Evolutionary conservation across 495 filamentous ascomycete genomes (phyloP), one percentile per base, ranked within the genome.

Genomic region (Penicillium diatomitis): DNA sequence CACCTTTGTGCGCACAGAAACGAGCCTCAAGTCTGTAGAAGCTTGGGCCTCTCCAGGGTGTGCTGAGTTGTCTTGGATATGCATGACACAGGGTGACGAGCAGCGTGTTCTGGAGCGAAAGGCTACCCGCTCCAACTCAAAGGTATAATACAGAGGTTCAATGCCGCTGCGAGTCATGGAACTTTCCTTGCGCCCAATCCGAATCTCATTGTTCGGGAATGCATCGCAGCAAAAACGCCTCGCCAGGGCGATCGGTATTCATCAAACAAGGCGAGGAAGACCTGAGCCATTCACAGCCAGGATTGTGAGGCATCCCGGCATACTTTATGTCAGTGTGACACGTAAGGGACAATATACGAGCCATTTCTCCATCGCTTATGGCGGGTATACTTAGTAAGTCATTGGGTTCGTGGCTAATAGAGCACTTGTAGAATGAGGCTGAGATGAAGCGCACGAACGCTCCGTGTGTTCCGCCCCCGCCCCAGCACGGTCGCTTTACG

Each of bases 61-160:
- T 34, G 31, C 43, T 46, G 30, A 46, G 43, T 36, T 46, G 30
- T 46, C 43, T 46, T 46, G 30, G 10, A 46, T 46, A 46, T 36
- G 30, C 43, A 36, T 5, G 43, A 46, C 30, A 38, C 30, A 34
- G 6, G 43, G 43, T 46, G 6, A 32, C 9, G 43, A 46, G 43
- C 32, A 46, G 36, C 43, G 43, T 46, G 43, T 46, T 46, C 43
- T 6, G 43, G 30, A 27, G 30, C 43, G 32, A 46, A 46, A 46
- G 43, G 43, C 12, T 20, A 34, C 43, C 30, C 31, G 12, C 29
- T 27, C 43, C 43, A 10, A 34, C 43, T 27, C 31, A 33, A 34
- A 35, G 12, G 12, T 46, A 32, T 4, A 47, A 38, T 38, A 38
- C 37, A 38, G 37, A 20, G 37, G 8, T 38, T 7, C 10, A 38